Base-by-base conservation (phyloP, 768 basidiomycete species). In the Termitomyces sp. region DNA sequence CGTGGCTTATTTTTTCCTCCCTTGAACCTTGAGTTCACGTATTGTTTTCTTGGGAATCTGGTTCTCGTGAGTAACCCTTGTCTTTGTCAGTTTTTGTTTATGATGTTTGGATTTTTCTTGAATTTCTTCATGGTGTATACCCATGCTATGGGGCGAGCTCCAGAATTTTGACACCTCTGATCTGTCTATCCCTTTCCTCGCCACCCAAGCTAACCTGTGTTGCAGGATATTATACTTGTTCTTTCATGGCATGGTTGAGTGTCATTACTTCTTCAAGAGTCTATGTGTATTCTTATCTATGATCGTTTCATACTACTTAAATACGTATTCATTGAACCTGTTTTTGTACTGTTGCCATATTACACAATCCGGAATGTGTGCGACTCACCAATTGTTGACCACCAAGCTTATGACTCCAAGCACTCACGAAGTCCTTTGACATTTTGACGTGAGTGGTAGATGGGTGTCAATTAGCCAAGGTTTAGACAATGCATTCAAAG, bases 91-190 rank as follows among this genome's bases (percentile, higher is more conserved):
- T 32, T 53, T 51, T 55, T 63, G 69, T 68, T 60, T 35, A 81
- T 89, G 87, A 88, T 88, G 85, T 67, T 74, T 75, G 71, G 69
- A 69, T 72, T 71, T 70, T 74, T 76, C 74, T 72, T 87, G 90
- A 91, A 91, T 92, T 92, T 92, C 90, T 92, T 92, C 90, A 91
- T 77, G 90, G 90, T 85, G 87, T 74, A 89, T 88, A 87, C 85
- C 83, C 77, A 58, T 43, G 5, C 44, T 64, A 61, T 70, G 67
- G 86, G 87, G 82, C 72, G 79, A 75, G 89, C 89, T 88, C 88
- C 90, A 87, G 68, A 83, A 81, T 67, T 67, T 85, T 88, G 89
- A 89, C 86, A 78, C 74, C 65, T 73, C 79, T 82, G 79, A 81
- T 60, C 5, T 51, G 55, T 57, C 23, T 35, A 43, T 20, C 41